Percentiles rank a stretch among this genome's conserved stretches.
These are phyloP conservation scores for Drosera spatulata DNA, from an alignment of 179 eudicot genomes.

Conservation along the genomic window DNA sequence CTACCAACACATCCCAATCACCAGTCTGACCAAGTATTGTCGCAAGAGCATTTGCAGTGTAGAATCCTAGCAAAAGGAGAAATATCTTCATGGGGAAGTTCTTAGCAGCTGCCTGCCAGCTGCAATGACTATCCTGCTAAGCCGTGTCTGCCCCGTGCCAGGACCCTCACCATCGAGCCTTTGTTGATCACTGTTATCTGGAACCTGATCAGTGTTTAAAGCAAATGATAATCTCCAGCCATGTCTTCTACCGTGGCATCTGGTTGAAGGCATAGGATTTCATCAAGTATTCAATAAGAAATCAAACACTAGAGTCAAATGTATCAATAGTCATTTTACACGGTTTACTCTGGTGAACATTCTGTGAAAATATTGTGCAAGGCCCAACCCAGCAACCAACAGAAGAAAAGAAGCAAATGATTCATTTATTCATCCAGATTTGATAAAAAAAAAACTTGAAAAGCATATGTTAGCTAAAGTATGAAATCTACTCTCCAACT, in stretches of 20 bases:
- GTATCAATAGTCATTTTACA: too few relatives aligned
- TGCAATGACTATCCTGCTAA: conserved; percentile 71
- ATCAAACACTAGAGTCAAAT: too few relatives aligned
- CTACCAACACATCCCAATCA: conserved; percentile 95
- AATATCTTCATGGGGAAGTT: conserved; percentile 90
- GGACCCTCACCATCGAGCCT: conserved; percentile 29
- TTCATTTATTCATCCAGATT: too few relatives aligned
- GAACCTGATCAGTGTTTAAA: conserved; percentile 60
- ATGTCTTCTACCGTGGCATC: conserved; percentile 19
- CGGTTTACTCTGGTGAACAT: too few relatives aligned
- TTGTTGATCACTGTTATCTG: conserved; percentile 36
- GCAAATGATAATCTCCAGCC: conserved; percentile 55
- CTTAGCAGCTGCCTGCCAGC: conserved; percentile 67
- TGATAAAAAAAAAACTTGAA: too few relatives aligned
- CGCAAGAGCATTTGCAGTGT: conserved; percentile 93
- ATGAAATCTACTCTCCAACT: too few relatives aligned
- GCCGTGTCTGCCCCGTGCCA: conserved; percentile 65
- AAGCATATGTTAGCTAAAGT: too few relatives aligned
- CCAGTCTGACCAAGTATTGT: conserved; percentile 96
- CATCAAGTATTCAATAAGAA: neutral
- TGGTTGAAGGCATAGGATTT: conserved; percentile 18
- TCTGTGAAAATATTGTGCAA: too few relatives aligned
- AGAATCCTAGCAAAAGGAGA: conserved; percentile 81
- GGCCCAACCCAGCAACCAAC: too few relatives aligned
- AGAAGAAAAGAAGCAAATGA: too few relatives aligned